Evolutionary conservation across 805 yeast species (phyloP), one percentile per base, ranked within the genome.

Genomic region (Candida peoriensis): DNA sequence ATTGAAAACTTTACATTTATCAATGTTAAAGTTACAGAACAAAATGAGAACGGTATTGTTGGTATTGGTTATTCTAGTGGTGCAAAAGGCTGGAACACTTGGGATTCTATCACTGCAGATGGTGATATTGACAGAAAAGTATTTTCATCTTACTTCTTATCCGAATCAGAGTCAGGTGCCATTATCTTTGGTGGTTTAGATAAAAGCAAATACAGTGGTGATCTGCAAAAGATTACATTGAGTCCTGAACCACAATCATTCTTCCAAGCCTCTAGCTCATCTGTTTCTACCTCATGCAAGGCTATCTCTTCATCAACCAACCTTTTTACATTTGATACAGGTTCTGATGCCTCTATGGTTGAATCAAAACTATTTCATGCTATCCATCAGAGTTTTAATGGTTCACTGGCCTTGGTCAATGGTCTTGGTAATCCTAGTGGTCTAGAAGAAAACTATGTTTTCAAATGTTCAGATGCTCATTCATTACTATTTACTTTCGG

Each of bases 391-490:
- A n/a, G 25, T 11, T 40, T 46, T 21, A 46, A 42, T 9, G 48
- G 43, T 26, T 28, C 38, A 16, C 24, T 20, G 4, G 19, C 30
- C n/a, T 16, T 11, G 70, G 72, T 24, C 58, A 52, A 19, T 29
- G 37, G 19, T 14, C 24, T 21, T 8, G 20, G 23, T 14, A 18
- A 20, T 11, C 33, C 30, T 16, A 44, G 51, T 13, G 42, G 63
- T 25, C 56, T 55, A 46, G 48, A 50, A 2, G 70, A 64, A 11
- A 52, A 59, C 6, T 70, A 70, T 43, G 31, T 54, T 14, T 46
- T 51, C 41, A 52, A 48, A 29, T 50, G 55, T 35, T 20, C 34
- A 9, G 20, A 42, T 25, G 47, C 52, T 3, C 26, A 31, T 12
- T 34, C 44, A 1, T 16, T 50, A 8, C 25, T 23, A 8, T 29